Conservation (phyloP, 257 asterid genomes). For the Gentiana dahurica region DNA sequence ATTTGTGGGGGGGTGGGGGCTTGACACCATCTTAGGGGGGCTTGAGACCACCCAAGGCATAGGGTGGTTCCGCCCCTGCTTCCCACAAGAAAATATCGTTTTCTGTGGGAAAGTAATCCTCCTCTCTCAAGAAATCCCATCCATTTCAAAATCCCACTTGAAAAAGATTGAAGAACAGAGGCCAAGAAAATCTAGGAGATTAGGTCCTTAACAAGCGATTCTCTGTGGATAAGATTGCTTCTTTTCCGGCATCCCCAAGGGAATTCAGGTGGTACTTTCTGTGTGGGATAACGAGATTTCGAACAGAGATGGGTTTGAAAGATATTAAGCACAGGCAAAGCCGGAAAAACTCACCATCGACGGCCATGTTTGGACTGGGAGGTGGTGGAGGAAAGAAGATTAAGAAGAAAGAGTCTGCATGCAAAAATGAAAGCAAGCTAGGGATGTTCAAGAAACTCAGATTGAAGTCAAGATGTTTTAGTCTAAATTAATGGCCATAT, state of each 20-base stretch:
- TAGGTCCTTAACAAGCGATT: not conserved
- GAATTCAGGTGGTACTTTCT: conserved; percentile 40
- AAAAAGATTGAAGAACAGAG: not conserved
- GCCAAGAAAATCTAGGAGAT: conserved; percentile 4
- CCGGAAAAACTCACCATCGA: conserved; percentile 18
- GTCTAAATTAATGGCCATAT: too few relatives aligned
- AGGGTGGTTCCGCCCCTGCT: too few relatives aligned
- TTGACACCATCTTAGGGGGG: too few relatives aligned
- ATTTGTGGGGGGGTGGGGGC: too few relatives aligned
- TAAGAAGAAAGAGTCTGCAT: not conserved
- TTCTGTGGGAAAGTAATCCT: conserved; percentile 62
- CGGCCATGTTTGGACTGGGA: conserved; percentile 5
- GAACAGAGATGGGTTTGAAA: conserved; percentile 30
- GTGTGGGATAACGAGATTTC: conserved; percentile 35
- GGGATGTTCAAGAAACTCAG: too few relatives aligned
- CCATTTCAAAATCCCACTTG: not conserved
- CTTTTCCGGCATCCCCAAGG: conserved; percentile 29
- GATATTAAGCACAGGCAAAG: conserved; percentile 48
- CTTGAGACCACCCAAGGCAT: too few relatives aligned
- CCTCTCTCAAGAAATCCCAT: conserved; percentile 8
- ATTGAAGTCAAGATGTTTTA: too few relatives aligned
- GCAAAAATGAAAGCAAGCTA: conserved; percentile 4
- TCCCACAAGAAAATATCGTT: conserved; percentile 38
- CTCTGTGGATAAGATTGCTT: conserved; percentile 20
- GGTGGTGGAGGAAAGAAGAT: conserved; percentile 1